phyloP scores from a whole-genome alignment of 2,329 filamentous ascomycete genomes.

The Fusarium nygamai region DNA sequence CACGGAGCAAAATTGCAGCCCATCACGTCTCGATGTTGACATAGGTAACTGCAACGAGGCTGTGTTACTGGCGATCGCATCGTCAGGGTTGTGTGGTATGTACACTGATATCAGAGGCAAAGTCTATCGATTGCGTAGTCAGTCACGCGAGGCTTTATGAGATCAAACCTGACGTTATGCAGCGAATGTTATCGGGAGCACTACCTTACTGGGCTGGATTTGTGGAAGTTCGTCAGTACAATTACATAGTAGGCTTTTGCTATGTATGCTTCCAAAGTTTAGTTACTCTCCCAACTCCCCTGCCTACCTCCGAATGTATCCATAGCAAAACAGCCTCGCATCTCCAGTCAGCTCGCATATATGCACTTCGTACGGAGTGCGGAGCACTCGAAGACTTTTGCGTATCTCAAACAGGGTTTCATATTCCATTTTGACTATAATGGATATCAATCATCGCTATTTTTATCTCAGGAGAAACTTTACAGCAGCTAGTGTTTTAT shows the following conservation, averaged over 20 bases:
- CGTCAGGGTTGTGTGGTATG: neutral
- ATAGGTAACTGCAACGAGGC: slow-evolving; percentile 4
- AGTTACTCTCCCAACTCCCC: neutral
- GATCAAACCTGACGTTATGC: neutral
- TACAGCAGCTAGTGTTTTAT: neutral
- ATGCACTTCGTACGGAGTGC: neutral
- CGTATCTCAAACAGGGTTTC: neutral
- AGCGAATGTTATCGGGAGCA: neutral
- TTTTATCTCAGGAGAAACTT: neutral
- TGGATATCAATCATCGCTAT: neutral
- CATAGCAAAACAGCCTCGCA: neutral
- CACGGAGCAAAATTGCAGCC: slow-evolving; percentile 1
- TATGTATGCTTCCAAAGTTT: neutral
- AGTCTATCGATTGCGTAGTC: neutral
- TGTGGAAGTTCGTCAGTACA: no score
- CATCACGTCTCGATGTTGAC: slow-evolving; percentile 5
- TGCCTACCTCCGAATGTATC: neutral
- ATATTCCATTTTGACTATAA: neutral
- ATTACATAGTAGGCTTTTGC: neutral
- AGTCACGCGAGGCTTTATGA: slow-evolving; percentile 14
- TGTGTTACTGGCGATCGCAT: slow-evolving; percentile 2
- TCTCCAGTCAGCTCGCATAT: neutral
- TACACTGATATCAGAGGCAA: slow-evolving; percentile 8
- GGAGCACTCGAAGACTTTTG: neutral
- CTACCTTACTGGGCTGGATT: neutral